Percentiles rank a stretch among this genome's conserved stretches.
These are phyloP conservation scores for Cytospora leucostoma DNA, from an alignment of 2,329 filamentous ascomycete genomes.

Conservation along the genomic window DNA sequence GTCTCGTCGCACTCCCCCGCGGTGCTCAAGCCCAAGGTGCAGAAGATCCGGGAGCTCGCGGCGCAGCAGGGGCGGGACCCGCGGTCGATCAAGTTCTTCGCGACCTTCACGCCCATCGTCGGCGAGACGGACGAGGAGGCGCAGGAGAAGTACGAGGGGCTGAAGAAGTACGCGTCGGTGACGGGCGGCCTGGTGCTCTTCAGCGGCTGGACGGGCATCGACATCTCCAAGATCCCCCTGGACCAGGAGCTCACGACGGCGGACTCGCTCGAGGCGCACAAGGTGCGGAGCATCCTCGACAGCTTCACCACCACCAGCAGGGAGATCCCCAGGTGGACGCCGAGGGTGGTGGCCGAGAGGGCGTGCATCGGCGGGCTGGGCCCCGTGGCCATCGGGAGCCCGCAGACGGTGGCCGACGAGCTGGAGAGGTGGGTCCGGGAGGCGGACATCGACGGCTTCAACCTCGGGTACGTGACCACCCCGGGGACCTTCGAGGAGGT, in stretches of 20 bases:
- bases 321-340: slow-evolving; percentile 48
- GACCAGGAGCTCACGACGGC: slow-evolving; percentile 54
- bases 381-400: slow-evolving; percentile 49
- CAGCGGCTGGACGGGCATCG: slow-evolving; percentile 56
- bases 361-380: slow-evolving; percentile 51
- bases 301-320: slow-evolving; percentile 46
- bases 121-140: slow-evolving; percentile 49
- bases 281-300: slow-evolving; percentile 45
- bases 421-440: slow-evolving; percentile 47
- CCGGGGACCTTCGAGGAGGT: slow-evolving; percentile 55
- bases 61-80: slow-evolving; percentile 51
- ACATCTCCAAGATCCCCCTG: slow-evolving; percentile 53
- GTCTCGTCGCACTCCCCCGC: slow-evolving; percentile 51
- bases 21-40: slow-evolving; percentile 49
- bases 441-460: slow-evolving; percentile 38
- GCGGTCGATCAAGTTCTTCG: slow-evolving; percentile 51
- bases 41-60: slow-evolving; percentile 50
- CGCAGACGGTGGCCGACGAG: slow-evolving; percentile 48
- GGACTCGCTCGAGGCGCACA: slow-evolving; percentile 51
- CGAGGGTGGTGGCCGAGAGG: slow-evolving; percentile 46
- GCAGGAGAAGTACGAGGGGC: slow-evolving; percentile 45
- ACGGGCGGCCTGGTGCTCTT: slow-evolving; percentile 53
- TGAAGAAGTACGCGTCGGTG: slow-evolving; percentile 49
- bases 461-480: slow-evolving; percentile 49
- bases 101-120: slow-evolving; percentile 47